Base-by-base conservation (phyloP, 192 early-diverging fungal genomes). In the Entophlyctis luteolus region DNA sequence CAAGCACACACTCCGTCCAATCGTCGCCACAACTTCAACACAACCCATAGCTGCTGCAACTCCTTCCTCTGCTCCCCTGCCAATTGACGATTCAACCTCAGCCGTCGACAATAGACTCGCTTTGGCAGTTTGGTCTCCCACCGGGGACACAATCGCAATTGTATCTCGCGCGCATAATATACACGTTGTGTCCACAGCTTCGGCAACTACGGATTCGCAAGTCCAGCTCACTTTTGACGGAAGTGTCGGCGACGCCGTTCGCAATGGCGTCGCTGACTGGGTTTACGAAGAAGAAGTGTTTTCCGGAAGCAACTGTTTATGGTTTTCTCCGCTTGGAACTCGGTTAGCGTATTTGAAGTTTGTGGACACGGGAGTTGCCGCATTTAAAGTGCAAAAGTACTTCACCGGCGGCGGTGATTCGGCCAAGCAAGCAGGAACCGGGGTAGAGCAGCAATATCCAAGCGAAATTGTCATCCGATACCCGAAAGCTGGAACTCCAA, bases 241-340 rank as follows among this genome's bases (percentile, higher is more conserved):
- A 12, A 87, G 88, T 23, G n/a, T n/a, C n/a, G n/a, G n/a, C n/a
- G 76, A 75, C 33, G 82, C 77, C 27, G 82, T 96, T 22, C 90
- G 95, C 65, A 97, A 97, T 69, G 96, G 94, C 4, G 80, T 96
- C 6, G 87, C 93, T n/a, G 96, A 98, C 75, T 98, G 96, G 96
- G 94, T 96, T 0, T 98, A 98, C 63, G 94, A 97, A 74, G 96
- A 98, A 72, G 96, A 98, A 70, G 90, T 98, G 0, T 82, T 91
- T 48, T 75, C 65, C 6, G 71, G 71, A 0, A 81, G 87, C 12
- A 75, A 78, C 10, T 86, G 93, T 3, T 67, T 92, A 14, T 95
- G 93, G 92, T 95, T 95, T 88, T 90, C 92, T 1, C 90, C 91
- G 12, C 90, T 91, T 48, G 90, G 83, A 10, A 79, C 72, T 25